A percentile compares a stretch with the other conserved stretches of the same genome.
Evolutionary conservation across 192 early-diverging fungal species (phyloP).

Genomic region (Chytriomyces sp.): DNA sequence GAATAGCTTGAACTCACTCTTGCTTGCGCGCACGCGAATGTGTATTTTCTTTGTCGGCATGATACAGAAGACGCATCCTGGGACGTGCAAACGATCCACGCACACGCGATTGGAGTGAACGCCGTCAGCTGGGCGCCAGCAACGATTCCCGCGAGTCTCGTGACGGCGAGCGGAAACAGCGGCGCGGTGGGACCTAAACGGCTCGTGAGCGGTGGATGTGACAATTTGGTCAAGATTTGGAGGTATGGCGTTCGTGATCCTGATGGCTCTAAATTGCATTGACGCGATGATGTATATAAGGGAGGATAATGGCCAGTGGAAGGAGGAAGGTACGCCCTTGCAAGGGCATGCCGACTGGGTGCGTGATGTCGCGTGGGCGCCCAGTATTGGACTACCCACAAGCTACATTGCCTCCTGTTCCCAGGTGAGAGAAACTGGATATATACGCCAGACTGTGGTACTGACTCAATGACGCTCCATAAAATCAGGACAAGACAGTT

Average conservation of each 20-base stretch:
- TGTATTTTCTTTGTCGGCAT: neutral
- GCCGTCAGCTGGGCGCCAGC: slow-evolving; percentile 94
- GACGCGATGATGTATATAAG: slow-evolving; percentile 32
- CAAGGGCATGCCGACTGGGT: slow-evolving; percentile 98
- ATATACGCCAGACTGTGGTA: too few species aligned
- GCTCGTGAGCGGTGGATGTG: slow-evolving; percentile 92
- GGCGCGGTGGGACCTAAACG: slow-evolving; percentile 58
- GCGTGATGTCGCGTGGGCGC: slow-evolving; percentile 95
- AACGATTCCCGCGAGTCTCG: slow-evolving; percentile 64
- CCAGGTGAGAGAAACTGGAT: slow-evolving; percentile 69
- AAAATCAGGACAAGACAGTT: slow-evolving; percentile 85
- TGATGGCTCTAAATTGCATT: neutral
- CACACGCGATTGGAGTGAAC: slow-evolving; percentile 91
- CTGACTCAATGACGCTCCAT: too few species aligned
- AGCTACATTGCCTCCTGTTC: slow-evolving; percentile 92
- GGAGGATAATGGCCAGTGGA: slow-evolving; percentile 80
- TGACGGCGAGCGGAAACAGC: slow-evolving; percentile 57
- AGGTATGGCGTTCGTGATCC: slow-evolving; percentile 43
- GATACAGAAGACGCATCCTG: slow-evolving; percentile 79
- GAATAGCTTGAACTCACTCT: neutral
- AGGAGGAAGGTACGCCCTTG: slow-evolving; percentile 75
- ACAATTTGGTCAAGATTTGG: slow-evolving; percentile 97
- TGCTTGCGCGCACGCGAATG: too few species aligned
- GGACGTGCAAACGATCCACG: slow-evolving; percentile 77
- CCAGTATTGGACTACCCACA: slow-evolving; percentile 87